A percentile compares a stretch with the other conserved stretches of the same genome.
Evolutionary conservation across 164 flowering plant species (phyloP).

Genomic region (Macadamia integrifolia): DNA sequence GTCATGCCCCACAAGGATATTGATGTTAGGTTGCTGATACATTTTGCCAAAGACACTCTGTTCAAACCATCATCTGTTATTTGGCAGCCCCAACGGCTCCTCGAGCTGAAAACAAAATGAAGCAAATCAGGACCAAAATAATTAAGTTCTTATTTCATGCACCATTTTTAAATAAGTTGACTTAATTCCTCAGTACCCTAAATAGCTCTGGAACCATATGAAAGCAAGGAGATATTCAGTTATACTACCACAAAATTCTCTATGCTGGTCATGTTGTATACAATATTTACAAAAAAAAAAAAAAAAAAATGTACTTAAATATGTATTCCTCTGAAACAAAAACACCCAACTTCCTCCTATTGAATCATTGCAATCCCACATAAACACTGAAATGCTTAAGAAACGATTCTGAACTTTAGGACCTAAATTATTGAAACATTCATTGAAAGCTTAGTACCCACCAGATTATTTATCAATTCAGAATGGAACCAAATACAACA

Average conservation of each 20-base stretch:
- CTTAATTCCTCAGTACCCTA: background rate
- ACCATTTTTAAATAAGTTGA: background rate
- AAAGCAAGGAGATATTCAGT: background rate
- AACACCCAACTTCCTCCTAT: background rate
- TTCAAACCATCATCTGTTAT: conserved; percentile 79
- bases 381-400: no score
- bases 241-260: background rate
- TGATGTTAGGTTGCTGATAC: conserved; percentile 72
- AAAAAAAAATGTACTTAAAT: no score
- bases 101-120: conserved; percentile 51
- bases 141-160: background rate
- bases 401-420: no score
- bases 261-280: no score
- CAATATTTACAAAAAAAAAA: no score
- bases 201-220: background rate
- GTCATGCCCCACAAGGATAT: conserved; percentile 93
- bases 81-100: conserved; percentile 93
- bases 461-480: no score
- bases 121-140: background rate
- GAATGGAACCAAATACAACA: no score
- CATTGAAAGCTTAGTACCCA: no score
- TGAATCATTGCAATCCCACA: background rate
- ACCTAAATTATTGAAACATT: no score
- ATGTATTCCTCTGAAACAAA: background rate
- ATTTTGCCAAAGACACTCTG: conserved; percentile 67